Evolutionary conservation across 495 filamentous ascomycete genomes (phyloP).

Genomic region (Cetradonia linearis): DNA sequence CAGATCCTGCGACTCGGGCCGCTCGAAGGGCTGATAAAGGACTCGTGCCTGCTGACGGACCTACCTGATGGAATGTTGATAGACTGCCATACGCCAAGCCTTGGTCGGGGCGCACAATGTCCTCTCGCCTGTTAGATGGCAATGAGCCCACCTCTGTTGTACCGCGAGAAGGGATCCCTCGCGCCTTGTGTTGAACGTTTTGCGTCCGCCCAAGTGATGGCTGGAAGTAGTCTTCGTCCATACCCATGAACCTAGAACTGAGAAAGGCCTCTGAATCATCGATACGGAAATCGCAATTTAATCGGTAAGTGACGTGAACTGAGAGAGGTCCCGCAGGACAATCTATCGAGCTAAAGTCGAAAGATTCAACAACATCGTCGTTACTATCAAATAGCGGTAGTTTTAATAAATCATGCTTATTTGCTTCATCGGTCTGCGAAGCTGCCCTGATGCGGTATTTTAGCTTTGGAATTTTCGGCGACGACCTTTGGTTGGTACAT

Average conservation of each 20-base stretch:
- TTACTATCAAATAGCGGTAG: conserved; percentile 59
- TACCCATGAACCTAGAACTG: conserved; percentile 91
- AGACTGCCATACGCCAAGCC: conserved; percentile 84
- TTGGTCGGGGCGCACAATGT: conserved; percentile 36
- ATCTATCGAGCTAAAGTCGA: conserved; percentile 67
- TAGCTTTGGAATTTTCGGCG: conserved; percentile 53
- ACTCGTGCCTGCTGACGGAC: conserved; percentile 62
- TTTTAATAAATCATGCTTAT: conserved; percentile 53
- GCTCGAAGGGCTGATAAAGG: conserved; percentile 77
- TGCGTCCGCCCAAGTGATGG: conserved; percentile 50
- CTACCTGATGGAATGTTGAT: conserved; percentile 83
- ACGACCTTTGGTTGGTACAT: conserved; percentile 52
- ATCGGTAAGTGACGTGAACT: conserved; percentile 72
- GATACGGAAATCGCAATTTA: conserved; percentile 78
- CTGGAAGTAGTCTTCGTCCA: conserved; percentile 77
- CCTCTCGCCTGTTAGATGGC: conserved; percentile 5
- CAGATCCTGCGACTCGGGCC: conserved; percentile 43
- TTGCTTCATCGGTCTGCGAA: conserved; percentile 31
- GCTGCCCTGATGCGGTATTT: conserved; percentile 70
- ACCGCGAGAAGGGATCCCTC: conserved; percentile 29
- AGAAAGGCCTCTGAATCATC: conserved; percentile 83
- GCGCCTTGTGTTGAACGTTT: conserved; percentile 26
- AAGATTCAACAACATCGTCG: conserved; percentile 60
- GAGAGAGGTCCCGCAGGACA: conserved; percentile 78
- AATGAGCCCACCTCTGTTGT: conserved; percentile 47